phyloP scores from a whole-genome alignment of 306 rosid species.

The Phaseolus lunatus region DNA sequence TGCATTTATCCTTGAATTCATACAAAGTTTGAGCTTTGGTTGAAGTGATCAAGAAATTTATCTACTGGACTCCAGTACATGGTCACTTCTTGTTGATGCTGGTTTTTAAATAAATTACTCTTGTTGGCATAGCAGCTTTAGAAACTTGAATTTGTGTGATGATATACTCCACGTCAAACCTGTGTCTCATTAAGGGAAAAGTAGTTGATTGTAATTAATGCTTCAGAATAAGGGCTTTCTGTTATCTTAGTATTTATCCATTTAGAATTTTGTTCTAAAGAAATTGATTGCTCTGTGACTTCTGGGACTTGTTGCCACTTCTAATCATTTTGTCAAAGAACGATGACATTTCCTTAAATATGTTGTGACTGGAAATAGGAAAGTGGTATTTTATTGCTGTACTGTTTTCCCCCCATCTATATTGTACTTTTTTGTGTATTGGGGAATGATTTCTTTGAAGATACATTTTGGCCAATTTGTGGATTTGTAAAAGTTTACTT shows the following conservation, averaged over 20 bases:
- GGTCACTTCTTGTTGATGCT: constrained; percentile 14
- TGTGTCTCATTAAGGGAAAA: not conserved
- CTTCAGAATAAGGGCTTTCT: constrained; percentile 6
- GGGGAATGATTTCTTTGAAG: not conserved
- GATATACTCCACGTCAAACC: not conserved
- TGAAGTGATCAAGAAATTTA: not conserved
- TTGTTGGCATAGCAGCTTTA: not conserved
- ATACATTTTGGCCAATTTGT: not conserved
- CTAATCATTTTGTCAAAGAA: not conserved
- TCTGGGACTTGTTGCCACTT: not conserved
- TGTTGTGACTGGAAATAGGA: not conserved
- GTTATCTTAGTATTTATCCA: not conserved
- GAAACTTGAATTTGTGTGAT: constrained; percentile 11
- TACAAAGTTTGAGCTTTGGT: not conserved
- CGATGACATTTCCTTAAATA: not conserved
- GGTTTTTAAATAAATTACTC: not conserved
- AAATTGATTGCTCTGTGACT: not conserved
- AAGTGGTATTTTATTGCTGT: not conserved
- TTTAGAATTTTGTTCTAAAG: not conserved
- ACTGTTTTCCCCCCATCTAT: not conserved
- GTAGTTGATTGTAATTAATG: not conserved
- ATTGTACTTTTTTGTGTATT: not conserved
- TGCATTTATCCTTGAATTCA: constrained; percentile 3
- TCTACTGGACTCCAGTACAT: not conserved
- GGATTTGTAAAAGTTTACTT: not conserved